Percentiles rank a stretch among this genome's conserved stretches.
Conservation (phyloP, 345 rosid genomes). For the Reutealis trisperma region DNA sequence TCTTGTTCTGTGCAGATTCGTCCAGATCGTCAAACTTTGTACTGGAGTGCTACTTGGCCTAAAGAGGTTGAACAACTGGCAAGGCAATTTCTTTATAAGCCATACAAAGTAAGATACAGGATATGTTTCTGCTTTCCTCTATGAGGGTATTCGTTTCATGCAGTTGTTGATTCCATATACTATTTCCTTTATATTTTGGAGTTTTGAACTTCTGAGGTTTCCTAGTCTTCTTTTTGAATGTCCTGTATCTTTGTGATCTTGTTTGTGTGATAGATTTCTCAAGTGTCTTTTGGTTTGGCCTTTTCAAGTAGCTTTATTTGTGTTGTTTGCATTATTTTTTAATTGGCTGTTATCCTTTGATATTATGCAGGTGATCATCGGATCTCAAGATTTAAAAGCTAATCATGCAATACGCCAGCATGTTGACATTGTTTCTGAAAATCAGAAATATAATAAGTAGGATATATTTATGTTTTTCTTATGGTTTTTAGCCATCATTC, state of each 20-base stretch:
- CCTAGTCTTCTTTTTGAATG: conserved; percentile 9
- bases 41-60: conserved; percentile 99
- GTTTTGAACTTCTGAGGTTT: not conserved
- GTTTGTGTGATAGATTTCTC: conserved; percentile 1
- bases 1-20: conserved; percentile 61
- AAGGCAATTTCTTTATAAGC: conserved; percentile 83
- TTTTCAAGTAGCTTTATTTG: not conserved
- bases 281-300: not conserved
- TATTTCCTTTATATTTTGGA: not conserved
- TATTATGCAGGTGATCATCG: conserved; percentile 72
- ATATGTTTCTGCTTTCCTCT: not conserved
- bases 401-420: conserved; percentile 91
- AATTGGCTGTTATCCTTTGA: not conserved
- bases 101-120: conserved; percentile 77
- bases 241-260: not conserved
- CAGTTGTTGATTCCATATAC: not conserved
- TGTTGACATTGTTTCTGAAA: conserved; percentile 91
- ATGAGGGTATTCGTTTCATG: conserved; percentile 1
- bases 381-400: conserved; percentile 92
- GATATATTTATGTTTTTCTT: conserved; percentile 7
- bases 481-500: not conserved
- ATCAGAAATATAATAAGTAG: conserved; percentile 93
- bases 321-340: conserved; percentile 13
- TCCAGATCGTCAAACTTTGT: conserved; percentile 94
- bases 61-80: conserved; percentile 96